Conservation (phyloP, 140 eudicot species). For the Flaveria floridana region DNA sequence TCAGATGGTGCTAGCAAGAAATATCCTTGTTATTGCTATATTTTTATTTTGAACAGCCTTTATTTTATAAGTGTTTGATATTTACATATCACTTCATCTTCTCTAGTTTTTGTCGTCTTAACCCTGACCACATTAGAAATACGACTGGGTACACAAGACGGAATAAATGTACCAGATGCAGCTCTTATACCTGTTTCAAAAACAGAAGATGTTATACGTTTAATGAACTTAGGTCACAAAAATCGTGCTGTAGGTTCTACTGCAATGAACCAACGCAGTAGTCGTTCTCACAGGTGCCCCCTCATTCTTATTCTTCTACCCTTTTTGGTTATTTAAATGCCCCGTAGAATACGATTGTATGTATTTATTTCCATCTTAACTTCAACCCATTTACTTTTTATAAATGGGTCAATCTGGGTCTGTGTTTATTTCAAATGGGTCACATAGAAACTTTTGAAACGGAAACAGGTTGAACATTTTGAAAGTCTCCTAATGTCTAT, state of each 20-base stretch:
- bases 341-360: not conserved
- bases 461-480: not conserved
- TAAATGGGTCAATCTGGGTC: not conserved
- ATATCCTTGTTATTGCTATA: slow-evolving; percentile 53
- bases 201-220: slow-evolving; percentile 60
- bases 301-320: slow-evolving; percentile 3
- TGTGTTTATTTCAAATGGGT: not conserved
- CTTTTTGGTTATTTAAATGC: slow-evolving; percentile 1
- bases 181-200: slow-evolving; percentile 55
- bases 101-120: slow-evolving; percentile 34
- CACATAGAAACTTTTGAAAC: not conserved
- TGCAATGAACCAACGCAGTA: slow-evolving; percentile 71
- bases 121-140: slow-evolving; percentile 60
- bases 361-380: not conserved
- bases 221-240: slow-evolving; percentile 67
- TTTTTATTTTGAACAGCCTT: not conserved
- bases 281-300: slow-evolving; percentile 79
- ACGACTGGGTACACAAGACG: slow-evolving; percentile 54
- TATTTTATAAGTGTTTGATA: not conserved
- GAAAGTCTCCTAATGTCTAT: not conserved
- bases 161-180: slow-evolving; percentile 76
- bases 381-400: not conserved
- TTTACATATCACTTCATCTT: not conserved
- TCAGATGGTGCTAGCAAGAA: slow-evolving; percentile 60
- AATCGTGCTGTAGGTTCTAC: slow-evolving; percentile 76